Evolutionary conservation across 2,329 filamentous ascomycete species (phyloP).

Genomic region (Hypocreales sp.): DNA sequence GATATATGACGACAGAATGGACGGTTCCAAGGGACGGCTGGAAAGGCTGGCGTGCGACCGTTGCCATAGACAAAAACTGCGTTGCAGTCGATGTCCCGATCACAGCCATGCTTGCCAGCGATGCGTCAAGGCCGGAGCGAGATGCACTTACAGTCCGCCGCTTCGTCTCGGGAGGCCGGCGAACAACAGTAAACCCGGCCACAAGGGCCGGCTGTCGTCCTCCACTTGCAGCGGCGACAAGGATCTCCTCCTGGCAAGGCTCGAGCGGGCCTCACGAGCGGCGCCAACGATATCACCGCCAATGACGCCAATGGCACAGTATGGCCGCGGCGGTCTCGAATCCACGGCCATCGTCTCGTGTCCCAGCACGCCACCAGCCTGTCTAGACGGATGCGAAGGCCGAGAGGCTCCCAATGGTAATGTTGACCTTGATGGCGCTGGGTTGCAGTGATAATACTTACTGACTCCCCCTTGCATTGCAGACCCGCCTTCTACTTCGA

Average conservation of each 20-base stretch:
- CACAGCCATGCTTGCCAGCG: constrained; percentile 2
- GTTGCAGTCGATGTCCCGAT: constrained; percentile 2
- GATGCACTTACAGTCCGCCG: constrained; percentile 4
- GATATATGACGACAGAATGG: too few species aligned
- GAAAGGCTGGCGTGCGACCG: constrained; percentile 1
- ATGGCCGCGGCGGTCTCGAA: too few species aligned
- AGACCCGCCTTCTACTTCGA: neutral
- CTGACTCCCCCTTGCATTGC: too few species aligned
- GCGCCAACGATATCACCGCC: too few species aligned
- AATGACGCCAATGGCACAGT: neutral
- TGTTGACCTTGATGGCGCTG: too few species aligned
- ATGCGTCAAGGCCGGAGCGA: constrained; percentile 3
- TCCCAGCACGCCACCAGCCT: too few species aligned
- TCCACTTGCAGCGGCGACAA: neutral
- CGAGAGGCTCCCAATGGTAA: too few species aligned
- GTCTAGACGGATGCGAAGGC: too few species aligned
- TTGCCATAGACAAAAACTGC: constrained; percentile 2
- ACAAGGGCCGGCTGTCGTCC: neutral
- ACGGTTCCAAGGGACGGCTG: constrained; percentile 1
- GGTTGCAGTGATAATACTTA: too few species aligned
- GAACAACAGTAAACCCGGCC: neutral
- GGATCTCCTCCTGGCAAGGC: too few species aligned
- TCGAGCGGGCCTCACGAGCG: too few species aligned
- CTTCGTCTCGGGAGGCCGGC: constrained; percentile 2
- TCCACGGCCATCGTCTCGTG: too few species aligned